phyloP scores from a whole-genome alignment of 495 filamentous ascomycete genomes.

The Tirmania nivea region DNA sequence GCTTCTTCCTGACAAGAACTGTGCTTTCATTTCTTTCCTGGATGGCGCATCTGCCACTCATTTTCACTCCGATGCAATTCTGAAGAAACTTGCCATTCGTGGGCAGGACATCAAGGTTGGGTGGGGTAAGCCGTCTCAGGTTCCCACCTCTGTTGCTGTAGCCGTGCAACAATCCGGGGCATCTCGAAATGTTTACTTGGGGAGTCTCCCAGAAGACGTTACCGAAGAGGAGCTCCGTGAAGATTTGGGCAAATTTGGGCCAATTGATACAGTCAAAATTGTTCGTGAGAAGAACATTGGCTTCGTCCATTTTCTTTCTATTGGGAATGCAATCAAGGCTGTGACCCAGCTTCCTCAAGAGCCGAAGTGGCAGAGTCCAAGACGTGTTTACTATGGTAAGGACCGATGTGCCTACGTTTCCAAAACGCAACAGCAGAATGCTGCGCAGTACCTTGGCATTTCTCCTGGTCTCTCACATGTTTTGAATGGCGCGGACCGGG shows the following conservation, averaged over 20 bases:
- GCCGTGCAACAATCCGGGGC: conserved; percentile 94
- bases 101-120: conserved; percentile 99
- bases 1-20: conserved; percentile 94
- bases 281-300: conserved; percentile 96
- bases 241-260: conserved; percentile 87
- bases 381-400: conserved; percentile 94
- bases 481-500: conserved; percentile 81
- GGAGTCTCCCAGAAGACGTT: conserved; percentile 76
- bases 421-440: conserved; percentile 98
- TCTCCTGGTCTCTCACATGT: conserved; percentile 94
- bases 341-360: conserved; percentile 92
- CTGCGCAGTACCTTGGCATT: conserved; percentile 92
- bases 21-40: conserved; percentile 96
- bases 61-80: conserved; percentile 96
- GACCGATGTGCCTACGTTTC: conserved; percentile 96
- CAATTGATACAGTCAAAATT: conserved; percentile 93
- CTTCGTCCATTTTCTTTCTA: conserved; percentile 93
- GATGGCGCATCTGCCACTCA: conserved; percentile 93
- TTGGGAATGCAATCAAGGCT: conserved; percentile 97
- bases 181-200: conserved; percentile 94
- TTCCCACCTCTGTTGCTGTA: conserved; percentile 86
- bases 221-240: conserved; percentile 82
- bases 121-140: conserved; percentile 97
- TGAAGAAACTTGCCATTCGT: conserved; percentile 95
- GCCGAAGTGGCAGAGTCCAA: conserved; percentile 83